These are phyloP conservation scores for Rhodotorula mucilaginosa DNA, from an alignment of 1,284 basidiomycete species.

Conservation along the genomic window DNA sequence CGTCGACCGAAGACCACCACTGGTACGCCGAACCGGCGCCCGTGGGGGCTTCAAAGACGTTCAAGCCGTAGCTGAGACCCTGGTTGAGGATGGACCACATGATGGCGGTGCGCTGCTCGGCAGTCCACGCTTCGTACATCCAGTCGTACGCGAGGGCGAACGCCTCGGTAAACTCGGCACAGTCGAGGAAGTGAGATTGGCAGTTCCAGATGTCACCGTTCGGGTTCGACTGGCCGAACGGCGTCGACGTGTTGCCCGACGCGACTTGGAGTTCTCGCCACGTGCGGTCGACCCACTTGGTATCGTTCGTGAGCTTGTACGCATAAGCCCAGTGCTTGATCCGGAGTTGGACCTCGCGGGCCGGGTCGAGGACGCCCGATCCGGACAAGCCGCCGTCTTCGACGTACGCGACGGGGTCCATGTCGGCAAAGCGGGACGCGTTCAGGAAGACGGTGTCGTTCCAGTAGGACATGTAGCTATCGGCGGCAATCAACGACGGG, in stretches of 20 bases:
- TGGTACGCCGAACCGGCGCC: conserved; percentile 24
- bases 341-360: conserved; percentile 82
- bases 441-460: conserved; percentile 88
- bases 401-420: conserved; percentile 46
- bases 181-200: conserved; percentile 83
- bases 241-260: conserved; percentile 59
- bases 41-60: conserved; percentile 43
- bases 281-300: conserved; percentile 76
- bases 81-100: conserved; percentile 71
- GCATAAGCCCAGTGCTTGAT: conserved; percentile 91
- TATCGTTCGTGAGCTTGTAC: conserved; percentile 85
- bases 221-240: conserved; percentile 56
- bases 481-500: conserved; percentile 72
- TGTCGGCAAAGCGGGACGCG: conserved; percentile 67
- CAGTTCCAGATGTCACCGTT: conserved; percentile 49
- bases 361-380: conserved; percentile 89
- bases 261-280: conserved; percentile 73
- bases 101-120: conserved; percentile 69
- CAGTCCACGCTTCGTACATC: conserved; percentile 79
- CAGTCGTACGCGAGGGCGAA: conserved; percentile 93
- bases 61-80: conserved; percentile 61
- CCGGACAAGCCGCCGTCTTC: conserved; percentile 45
- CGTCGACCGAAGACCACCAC: conserved; percentile 54
- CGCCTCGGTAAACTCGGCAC: conserved; percentile 76
- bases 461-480: conserved; percentile 79